Evolutionary conservation across 768 basidiomycete species (phyloP).

Genomic region (Auriscalpium vulgare): DNA sequence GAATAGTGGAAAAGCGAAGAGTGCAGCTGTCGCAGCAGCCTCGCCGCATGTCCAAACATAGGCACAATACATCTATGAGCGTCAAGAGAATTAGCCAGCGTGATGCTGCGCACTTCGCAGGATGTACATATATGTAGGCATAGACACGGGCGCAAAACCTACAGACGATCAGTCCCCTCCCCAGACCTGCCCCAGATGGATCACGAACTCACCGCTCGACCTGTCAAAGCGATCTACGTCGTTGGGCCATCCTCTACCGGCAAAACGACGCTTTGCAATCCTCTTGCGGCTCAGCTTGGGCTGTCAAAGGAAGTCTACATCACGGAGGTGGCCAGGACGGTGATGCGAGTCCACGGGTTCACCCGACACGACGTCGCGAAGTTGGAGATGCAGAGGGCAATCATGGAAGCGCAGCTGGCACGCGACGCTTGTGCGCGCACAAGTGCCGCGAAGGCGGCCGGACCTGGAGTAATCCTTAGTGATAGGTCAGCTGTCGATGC

Average conservation of each 20-base stretch:
- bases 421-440: conserved; percentile 28
- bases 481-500: conserved; percentile 63
- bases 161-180: background rate
- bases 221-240: conserved; percentile 16
- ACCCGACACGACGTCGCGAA: conserved; percentile 41
- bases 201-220: background rate
- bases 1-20: too few relatives aligned
- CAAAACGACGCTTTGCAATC: conserved; percentile 61
- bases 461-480: conserved; percentile 34
- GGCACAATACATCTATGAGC: too few relatives aligned
- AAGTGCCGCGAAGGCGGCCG: conserved; percentile 11
- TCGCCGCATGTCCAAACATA: too few relatives aligned
- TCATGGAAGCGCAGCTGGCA: conserved; percentile 47
- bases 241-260: conserved; percentile 44
- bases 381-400: conserved; percentile 55
- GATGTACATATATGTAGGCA: background rate
- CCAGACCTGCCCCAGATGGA: background rate
- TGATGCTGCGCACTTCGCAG: background rate
- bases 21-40: too few relatives aligned
- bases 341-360: conserved; percentile 48
- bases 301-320: conserved; percentile 33
- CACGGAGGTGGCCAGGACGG: conserved; percentile 51
- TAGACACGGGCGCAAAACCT: background rate
- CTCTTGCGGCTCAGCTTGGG: conserved; percentile 35
- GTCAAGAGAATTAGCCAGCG: background rate